A percentile compares a stretch with the other conserved stretches of the same genome.
These are phyloP conservation scores for Lactifluus subvellereus DNA, from an alignment of 768 basidiomycete species.

Conservation along the genomic window DNA sequence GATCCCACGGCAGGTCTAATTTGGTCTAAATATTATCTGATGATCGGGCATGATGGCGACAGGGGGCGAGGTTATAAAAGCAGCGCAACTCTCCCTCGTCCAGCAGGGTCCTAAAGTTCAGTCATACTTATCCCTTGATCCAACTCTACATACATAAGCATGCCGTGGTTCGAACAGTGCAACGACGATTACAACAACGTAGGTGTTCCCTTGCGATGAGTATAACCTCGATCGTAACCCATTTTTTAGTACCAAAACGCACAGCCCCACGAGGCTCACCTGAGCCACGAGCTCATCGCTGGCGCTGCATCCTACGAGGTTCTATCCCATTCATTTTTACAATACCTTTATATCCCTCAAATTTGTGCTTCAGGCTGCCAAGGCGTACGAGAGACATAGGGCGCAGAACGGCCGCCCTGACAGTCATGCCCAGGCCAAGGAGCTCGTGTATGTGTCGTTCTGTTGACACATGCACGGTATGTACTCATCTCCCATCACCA, in stretches of 20 bases:
- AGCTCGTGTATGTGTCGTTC: neutral
- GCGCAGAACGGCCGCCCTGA: neutral
- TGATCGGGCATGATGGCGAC: neutral
- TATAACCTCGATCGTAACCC: neutral
- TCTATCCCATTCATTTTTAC: neutral
- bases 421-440: neutral
- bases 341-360: neutral
- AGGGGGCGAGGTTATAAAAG: neutral
- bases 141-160: neutral
- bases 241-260: neutral
- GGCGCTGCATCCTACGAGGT: neutral
- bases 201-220: neutral
- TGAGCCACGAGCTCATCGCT: neutral
- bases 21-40: neutral
- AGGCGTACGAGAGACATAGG: neutral
- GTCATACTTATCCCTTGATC: neutral
- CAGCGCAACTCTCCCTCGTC: neutral
- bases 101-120: neutral
- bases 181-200: neutral
- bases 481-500: conserved; percentile 17
- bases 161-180: neutral
- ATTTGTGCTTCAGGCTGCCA: neutral
- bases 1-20: neutral
- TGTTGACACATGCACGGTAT: neutral
- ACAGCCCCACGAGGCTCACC: neutral